Evolutionary conservation across 805 yeast species (phyloP), one percentile per base, ranked within the genome.

Genomic region (Ogataea trehalophila): DNA sequence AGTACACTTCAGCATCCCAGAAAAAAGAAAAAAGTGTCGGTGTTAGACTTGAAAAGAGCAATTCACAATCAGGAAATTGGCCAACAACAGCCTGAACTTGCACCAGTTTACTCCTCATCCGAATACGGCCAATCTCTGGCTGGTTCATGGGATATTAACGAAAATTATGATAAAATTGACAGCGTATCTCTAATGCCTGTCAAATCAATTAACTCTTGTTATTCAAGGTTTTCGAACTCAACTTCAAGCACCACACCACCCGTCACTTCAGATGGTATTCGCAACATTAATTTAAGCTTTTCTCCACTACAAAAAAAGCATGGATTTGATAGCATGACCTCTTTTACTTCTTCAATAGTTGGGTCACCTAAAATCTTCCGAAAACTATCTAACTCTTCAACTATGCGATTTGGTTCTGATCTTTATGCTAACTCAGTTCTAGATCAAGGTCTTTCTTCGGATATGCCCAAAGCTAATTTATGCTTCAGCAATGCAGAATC

Each of bases 41-140:
- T 70, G 0, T 41, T 56, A 14, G 72, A 69, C 43, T 49, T 72
- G 31, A 69, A 66, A 48, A 54, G 53, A 20, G 62, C 69, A 1
- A 37, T 70, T 23, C 48, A 45, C 16, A 34, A 49, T n/a, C 51
- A 54, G 20, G 35, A 47, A 36, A 35, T 41, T 37, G n/a, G 14
- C 18, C 34, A 20, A 16, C 17, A 17, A 33, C 41, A 35, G 17
- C 37, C 22, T 33, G 38, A 41, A 22, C 34, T 4, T 36, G 16
- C 37, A 9, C 18, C 36, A 29, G 16, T 26, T 20, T 18, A 16
- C 29, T 18, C 33, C 15, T 29, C 43, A 16, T n/a, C 6, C n/a
- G 22, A 26, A 7, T 35, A 20, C 9, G 35, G 31, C 15, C 39
- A 20, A 36, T 33, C 37, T 41, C 34, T 11, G 20, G 29, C 11